These are phyloP conservation scores for Dissophora globulifera DNA, from an alignment of 192 early-diverging fungal genomes.

Conservation along the genomic window DNA sequence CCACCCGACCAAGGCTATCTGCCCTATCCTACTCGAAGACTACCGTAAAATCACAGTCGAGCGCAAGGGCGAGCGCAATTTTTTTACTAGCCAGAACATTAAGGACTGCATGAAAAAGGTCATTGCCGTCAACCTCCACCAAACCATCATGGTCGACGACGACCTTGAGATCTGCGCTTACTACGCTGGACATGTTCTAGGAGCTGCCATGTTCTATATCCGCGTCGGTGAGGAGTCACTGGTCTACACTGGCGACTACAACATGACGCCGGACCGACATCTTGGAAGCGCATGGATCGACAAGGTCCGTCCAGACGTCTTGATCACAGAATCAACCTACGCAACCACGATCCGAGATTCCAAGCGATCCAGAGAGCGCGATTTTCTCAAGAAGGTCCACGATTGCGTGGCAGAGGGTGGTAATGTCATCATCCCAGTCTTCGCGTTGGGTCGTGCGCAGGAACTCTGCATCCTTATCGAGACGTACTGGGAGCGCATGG, in stretches of 20 bases:
- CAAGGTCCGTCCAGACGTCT: constrained; percentile 86
- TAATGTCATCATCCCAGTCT: constrained; percentile 96
- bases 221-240: constrained; percentile 78
- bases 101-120: constrained; percentile 97
- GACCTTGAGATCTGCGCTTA: constrained; percentile 88
- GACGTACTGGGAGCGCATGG: constrained; percentile 95
- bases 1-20: constrained; percentile 95
- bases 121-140: constrained; percentile 84
- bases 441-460: constrained; percentile 97
- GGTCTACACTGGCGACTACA: constrained; percentile 91
- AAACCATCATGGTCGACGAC: constrained; percentile 85
- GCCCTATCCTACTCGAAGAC: constrained; percentile 92
- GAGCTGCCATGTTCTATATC: constrained; percentile 96
- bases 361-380: constrained; percentile 90
- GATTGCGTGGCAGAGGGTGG: constrained; percentile 80
- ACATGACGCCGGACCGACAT: constrained; percentile 92
- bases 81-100: constrained; percentile 89
- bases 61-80: constrained; percentile 87
- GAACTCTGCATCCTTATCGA: constrained; percentile 97
- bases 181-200: constrained; percentile 98
- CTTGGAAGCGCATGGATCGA: constrained; percentile 98
- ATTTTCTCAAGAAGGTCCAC: constrained; percentile 91
- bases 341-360: constrained; percentile 96
- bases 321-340: constrained; percentile 98
- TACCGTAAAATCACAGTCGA: constrained; percentile 94